Base-by-base conservation (phyloP, 2,329 filamentous ascomycete genomes). In the Penicillium sp. region DNA sequence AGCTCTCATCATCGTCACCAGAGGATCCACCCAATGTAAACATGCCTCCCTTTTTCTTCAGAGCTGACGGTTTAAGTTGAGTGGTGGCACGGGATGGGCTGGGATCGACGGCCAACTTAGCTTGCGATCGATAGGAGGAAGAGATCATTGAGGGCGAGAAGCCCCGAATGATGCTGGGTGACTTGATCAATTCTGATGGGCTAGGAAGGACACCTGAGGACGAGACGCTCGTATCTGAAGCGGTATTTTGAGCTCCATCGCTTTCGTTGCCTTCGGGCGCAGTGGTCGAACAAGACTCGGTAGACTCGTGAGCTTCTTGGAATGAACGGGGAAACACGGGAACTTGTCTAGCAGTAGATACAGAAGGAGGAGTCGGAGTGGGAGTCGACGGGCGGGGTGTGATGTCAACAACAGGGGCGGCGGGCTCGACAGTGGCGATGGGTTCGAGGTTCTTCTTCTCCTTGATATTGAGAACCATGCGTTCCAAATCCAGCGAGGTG, bases 381-480 rank as follows among this genome's bases (percentile, higher is more conserved):
- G 79, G 68, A 6, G 75, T 77, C 2, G 73, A 72, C 9, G 75
- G 73, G 47, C 70, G 74, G 15, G 77, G 75, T 14, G 77, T 78
- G 22, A 74, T 73, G 56, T 79, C 75, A 51, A 76, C 66, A 8
- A 74, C 67, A 14, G 70, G 65, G 27, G 73, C 68, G 23, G 73
- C 58, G 51, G 76, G 68, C 67, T 75, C 63, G 66, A 73, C 58
- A 70, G 79, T 53, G 74, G 73, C 49, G 26, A 79, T 73, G 35
- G 84, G 83, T 67, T 84, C 80, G 22, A 93, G 79, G 44, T 82
- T 82, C 73, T 86, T 86, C 75, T 90, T 91, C 75, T 94, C 89
- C 74, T 95, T 90, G 70, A 97, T 97, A 37, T 88, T 91, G 54
- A 89, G 85, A 41, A 97, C 90, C 84, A 97, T 95, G 78, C 95